Conservation (phyloP, 768 basidiomycete genomes). For the Pulveroboletus sp. region DNA sequence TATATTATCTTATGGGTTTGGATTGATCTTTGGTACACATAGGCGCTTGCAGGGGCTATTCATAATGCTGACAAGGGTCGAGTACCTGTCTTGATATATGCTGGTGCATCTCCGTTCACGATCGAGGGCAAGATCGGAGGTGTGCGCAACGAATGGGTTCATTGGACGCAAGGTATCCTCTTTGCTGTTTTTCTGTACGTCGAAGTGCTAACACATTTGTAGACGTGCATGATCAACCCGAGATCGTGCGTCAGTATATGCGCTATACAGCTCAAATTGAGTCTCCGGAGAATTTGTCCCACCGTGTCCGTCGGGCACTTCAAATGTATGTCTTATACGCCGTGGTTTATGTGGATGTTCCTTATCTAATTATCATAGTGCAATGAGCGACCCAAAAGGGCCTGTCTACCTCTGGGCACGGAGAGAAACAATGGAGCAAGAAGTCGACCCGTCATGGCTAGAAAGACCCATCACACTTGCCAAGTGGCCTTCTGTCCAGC, state of each 20-base stretch:
- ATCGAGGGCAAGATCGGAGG: constrained; percentile 56
- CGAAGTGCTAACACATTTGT: too few species aligned
- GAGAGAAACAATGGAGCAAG: constrained; percentile 69
- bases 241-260: constrained; percentile 77
- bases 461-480: constrained; percentile 24
- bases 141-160: constrained; percentile 69
- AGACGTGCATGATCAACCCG: constrained; percentile 72
- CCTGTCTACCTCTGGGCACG: constrained; percentile 75
- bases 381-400: constrained; percentile 67
- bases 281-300: constrained; percentile 50
- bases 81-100: constrained; percentile 66
- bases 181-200: background rate
- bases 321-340: constrained; percentile 49
- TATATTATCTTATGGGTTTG: too few species aligned
- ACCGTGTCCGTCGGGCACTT: constrained; percentile 53
- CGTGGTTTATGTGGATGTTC: background rate
- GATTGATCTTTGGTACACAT: background rate
- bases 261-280: constrained; percentile 58
- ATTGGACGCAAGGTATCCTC: constrained; percentile 62
- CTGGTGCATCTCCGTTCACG: constrained; percentile 66
- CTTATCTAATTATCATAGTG: constrained; percentile 36
- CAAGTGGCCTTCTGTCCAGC: constrained; percentile 56
- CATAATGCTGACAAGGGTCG: constrained; percentile 67
- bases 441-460: constrained; percentile 42
- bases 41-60: constrained; percentile 69